phyloP scores from a whole-genome alignment of 2,329 filamentous ascomycete genomes.

The Juglanconis sp. region DNA sequence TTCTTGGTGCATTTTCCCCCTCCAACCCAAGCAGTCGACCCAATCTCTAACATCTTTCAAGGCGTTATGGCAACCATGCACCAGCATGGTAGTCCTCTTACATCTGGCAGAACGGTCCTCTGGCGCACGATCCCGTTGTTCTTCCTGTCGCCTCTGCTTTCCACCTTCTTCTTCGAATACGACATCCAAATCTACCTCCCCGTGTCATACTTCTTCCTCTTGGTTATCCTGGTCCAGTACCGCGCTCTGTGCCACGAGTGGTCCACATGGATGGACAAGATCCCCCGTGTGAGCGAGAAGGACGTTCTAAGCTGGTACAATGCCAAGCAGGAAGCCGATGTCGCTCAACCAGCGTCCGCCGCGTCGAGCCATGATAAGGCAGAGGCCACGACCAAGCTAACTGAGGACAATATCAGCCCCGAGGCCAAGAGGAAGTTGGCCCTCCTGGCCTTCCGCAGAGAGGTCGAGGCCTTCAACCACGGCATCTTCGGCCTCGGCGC shows the following conservation, averaged over 20 bases:
- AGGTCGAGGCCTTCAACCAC: slow-evolving; percentile 28
- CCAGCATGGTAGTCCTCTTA: slow-evolving; percentile 50
- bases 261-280: slow-evolving; percentile 54
- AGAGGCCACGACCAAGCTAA: slow-evolving; percentile 10
- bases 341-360: background rate
- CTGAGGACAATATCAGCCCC: slow-evolving; percentile 19
- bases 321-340: slow-evolving; percentile 24
- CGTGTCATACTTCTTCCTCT: slow-evolving; percentile 51
- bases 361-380: background rate
- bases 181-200: slow-evolving; percentile 56
- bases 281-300: slow-evolving; percentile 46
- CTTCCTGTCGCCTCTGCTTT: slow-evolving; percentile 54
- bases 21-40: slow-evolving; percentile 24
- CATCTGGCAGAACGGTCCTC: slow-evolving; percentile 55
- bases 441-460: slow-evolving; percentile 29
- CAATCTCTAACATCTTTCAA: slow-evolving; percentile 9
- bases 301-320: slow-evolving; percentile 49
- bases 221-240: slow-evolving; percentile 48
- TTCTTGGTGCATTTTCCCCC: slow-evolving; percentile 45
- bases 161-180: slow-evolving; percentile 47
- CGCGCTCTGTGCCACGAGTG: slow-evolving; percentile 54
- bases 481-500: slow-evolving; percentile 14
- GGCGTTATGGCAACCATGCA: slow-evolving; percentile 47
- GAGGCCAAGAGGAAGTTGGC: slow-evolving; percentile 23
- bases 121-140: slow-evolving; percentile 54